phyloP scores from a whole-genome alignment of 2,329 filamentous ascomycete species.

The Berkeleyomyces rouxiae region DNA sequence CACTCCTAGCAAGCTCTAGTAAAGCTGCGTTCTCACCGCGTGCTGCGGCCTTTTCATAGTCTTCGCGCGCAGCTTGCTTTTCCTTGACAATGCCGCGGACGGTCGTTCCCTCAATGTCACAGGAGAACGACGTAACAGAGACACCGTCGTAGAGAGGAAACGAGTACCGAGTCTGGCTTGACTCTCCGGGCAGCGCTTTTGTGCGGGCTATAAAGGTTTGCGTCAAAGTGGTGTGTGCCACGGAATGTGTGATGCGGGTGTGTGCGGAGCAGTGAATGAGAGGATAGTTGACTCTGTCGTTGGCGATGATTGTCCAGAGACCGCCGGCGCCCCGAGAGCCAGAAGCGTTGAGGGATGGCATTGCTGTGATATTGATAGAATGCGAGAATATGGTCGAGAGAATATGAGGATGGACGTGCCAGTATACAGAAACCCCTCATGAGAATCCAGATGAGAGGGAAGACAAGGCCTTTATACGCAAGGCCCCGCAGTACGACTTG shows the following conservation, averaged over 20 bases:
- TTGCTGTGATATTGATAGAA: not conserved
- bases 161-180: slow-evolving; percentile 40
- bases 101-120: slow-evolving; percentile 41
- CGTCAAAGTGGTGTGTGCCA: slow-evolving; percentile 25
- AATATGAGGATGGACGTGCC: not conserved
- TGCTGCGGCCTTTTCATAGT: slow-evolving; percentile 41
- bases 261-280: slow-evolving; percentile 40
- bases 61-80: slow-evolving; percentile 40
- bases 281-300: slow-evolving; percentile 29
- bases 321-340: not conserved
- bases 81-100: slow-evolving; percentile 52
- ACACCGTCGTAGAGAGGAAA: slow-evolving; percentile 62
- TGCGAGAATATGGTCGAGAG: not conserved
- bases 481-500: not conserved
- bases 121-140: slow-evolving; percentile 50
- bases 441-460: not conserved
- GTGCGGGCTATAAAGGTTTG: slow-evolving; percentile 46
- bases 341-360: not conserved
- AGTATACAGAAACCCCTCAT: not conserved
- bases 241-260: slow-evolving; percentile 42
- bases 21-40: slow-evolving; percentile 46
- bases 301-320: not conserved
- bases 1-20: slow-evolving; percentile 41
- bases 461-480: not conserved
- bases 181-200: not conserved